phyloP scores from a whole-genome alignment of 2,329 filamentous ascomycete species.

The Amylocarpus encephaloides region DNA sequence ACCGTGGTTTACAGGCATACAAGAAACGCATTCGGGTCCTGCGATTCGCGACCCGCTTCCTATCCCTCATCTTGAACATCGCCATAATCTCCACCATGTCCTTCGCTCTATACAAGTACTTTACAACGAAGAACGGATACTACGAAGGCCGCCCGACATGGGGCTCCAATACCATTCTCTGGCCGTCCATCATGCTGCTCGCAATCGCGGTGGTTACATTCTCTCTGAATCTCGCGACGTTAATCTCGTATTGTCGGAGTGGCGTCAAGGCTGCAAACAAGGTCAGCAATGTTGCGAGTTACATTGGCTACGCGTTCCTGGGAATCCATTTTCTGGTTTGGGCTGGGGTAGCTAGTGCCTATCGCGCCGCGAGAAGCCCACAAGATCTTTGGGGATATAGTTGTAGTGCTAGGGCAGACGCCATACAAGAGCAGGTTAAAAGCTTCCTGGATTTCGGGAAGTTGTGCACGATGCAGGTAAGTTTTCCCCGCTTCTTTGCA shows the following conservation, averaged over 20 bases:
- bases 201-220: slow-evolving; percentile 15
- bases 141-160: slow-evolving; percentile 8
- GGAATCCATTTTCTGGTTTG: slow-evolving; percentile 14
- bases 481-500: background rate
- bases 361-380: slow-evolving; percentile 9
- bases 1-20: slow-evolving; percentile 11
- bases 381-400: slow-evolving; percentile 19
- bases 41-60: slow-evolving; percentile 15
- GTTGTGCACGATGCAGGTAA: slow-evolving; percentile 20
- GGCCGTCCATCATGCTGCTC: slow-evolving; percentile 19
- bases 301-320: slow-evolving; percentile 8
- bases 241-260: slow-evolving; percentile 10
- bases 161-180: slow-evolving; percentile 11
- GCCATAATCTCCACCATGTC: slow-evolving; percentile 15
- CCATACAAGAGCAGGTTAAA: slow-evolving; percentile 14
- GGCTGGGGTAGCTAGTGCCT: slow-evolving; percentile 11
- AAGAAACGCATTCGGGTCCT: slow-evolving; percentile 20
- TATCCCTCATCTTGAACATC: slow-evolving; percentile 15
- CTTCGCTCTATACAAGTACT: slow-evolving; percentile 19
- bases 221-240: slow-evolving; percentile 14
- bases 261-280: slow-evolving; percentile 17
- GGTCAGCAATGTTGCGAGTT: slow-evolving; percentile 3
- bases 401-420: slow-evolving; percentile 13
- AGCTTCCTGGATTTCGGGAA: slow-evolving; percentile 19
- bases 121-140: slow-evolving; percentile 12